These are phyloP conservation scores for Mycena capillaripes DNA, from an alignment of 768 basidiomycete species.

Conservation along the genomic window DNA sequence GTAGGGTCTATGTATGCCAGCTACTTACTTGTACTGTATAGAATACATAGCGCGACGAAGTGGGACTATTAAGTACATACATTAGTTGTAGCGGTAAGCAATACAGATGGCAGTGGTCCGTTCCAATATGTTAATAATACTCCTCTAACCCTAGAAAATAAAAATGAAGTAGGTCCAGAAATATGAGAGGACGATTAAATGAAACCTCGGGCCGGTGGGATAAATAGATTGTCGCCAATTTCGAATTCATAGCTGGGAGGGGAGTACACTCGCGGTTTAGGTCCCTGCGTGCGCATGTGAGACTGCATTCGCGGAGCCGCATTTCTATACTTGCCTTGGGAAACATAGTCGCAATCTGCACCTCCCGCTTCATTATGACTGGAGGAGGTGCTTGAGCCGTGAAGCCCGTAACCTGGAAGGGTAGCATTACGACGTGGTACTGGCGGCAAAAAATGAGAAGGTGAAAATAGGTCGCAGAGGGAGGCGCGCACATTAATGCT, in stretches of 20 bases:
- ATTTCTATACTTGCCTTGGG: conserved; percentile 14
- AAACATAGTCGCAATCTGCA: conserved; percentile 35
- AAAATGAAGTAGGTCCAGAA: background rate
- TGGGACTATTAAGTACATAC: conserved; percentile 23
- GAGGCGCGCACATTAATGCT: conserved; percentile 16
- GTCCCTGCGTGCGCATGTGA: conserved; percentile 11
- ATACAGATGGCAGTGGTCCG: conserved; percentile 7
- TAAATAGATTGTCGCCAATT: conserved; percentile 30
- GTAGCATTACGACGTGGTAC: conserved; percentile 33
- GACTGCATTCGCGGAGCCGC: too few species aligned
- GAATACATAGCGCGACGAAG: conserved; percentile 8
- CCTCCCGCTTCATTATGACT: conserved; percentile 25
- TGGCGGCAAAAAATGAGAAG: background rate
- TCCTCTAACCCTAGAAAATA: background rate
- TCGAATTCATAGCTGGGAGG: conserved; percentile 33
- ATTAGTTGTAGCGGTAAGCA: conserved; percentile 7
- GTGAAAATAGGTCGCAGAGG: background rate
- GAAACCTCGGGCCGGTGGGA: conserved; percentile 23
- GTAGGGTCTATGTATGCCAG: conserved; percentile 4
- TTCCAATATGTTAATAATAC: background rate
- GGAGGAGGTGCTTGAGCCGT: background rate
- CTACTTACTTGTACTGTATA: conserved; percentile 7
- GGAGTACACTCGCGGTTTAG: conserved; percentile 30
- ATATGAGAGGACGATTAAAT: conserved; percentile 11
- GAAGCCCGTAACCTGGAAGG: conserved; percentile 35